Base-by-base conservation (phyloP, 2,329 filamentous ascomycete species). In the Phialemoniopsis sp. region DNA sequence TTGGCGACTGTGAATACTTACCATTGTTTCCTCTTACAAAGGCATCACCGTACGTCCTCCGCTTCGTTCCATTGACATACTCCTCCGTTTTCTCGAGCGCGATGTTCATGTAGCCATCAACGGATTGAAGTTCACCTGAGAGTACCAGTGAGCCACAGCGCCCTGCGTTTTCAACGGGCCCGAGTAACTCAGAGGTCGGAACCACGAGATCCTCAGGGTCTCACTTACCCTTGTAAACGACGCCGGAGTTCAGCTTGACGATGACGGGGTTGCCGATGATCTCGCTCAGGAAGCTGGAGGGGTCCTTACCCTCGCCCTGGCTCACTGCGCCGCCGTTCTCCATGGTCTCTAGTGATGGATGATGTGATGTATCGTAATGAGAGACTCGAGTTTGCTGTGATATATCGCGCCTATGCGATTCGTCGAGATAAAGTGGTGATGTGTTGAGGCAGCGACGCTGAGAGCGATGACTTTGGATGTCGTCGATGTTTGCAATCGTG, bases 51-150 rank as follows among this genome's bases (percentile, higher is more conserved):
- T 95, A 96, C 39, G 79, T 86, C 54, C 87, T 78, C 54, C 86
- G 78, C 65, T 91, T 80, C 48, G 82, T 78, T 32, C 90, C 91
- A 57, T 95, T 85, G 51, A 96, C 85, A 53, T 84, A 89, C 67
- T 98, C 93, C 49, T 88, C 84, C 15, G 89, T 95, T 68, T 95
- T 93, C 65, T 98, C 93, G 21, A 98, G 78, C 12, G 93, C 91
- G 60, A 98, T 96, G 68, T 98, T 98, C 93, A 98, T 98, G 68
- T 97, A 98, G 38, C 93, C 93, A 63, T 98, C 93, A 36, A 98
- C 91, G 1, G 90, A 95, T 62, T 97, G 90, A 29, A 97, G 77
- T 61, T 96, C 89, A 52, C 93, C 91, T 96, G 46, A 14, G 15
- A n/a, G 28, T 10, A 4, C 26, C 14, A 19, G 34, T 57, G 36